These are phyloP conservation scores for Rhytidhysteron rufulum DNA, from an alignment of 2,329 filamentous ascomycete genomes.

Conservation along the genomic window DNA sequence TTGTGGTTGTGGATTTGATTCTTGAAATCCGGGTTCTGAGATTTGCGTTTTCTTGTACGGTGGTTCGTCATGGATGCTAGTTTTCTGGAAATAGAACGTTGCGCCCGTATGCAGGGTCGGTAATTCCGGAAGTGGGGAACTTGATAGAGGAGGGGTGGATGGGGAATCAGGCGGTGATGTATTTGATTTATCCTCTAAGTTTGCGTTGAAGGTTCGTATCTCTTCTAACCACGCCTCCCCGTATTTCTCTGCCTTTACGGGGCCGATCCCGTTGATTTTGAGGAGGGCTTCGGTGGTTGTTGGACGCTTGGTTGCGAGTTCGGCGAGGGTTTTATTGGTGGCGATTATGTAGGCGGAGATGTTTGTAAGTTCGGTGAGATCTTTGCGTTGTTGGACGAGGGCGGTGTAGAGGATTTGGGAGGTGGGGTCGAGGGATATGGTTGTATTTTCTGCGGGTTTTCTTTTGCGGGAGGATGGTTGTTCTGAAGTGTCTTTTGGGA, in stretches of 20 bases:
- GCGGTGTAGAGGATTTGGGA: constrained; percentile 18
- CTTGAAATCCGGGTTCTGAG: too few relatives aligned
- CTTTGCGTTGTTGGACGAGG: constrained; percentile 14
- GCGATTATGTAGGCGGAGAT: constrained; percentile 15
- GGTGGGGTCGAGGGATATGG: constrained; percentile 9
- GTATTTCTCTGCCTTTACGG: constrained; percentile 14
- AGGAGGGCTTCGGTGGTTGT: constrained; percentile 13
- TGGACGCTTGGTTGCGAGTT: constrained; percentile 22
- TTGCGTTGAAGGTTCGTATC: constrained; percentile 3
- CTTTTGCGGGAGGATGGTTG: background rate
- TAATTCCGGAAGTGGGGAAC: too few relatives aligned
- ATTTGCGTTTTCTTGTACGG: too few relatives aligned
- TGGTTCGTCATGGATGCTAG: too few relatives aligned
- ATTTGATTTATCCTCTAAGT: background rate
- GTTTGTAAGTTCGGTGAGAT: constrained; percentile 11
- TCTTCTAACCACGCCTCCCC: constrained; percentile 25
- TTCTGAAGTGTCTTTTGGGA: background rate
- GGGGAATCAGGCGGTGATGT: background rate
- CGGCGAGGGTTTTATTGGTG: constrained; percentile 17
- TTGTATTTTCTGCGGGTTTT: background rate
- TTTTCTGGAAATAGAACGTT: too few relatives aligned
- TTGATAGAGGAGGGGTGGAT: background rate
- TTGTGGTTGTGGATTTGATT: background rate
- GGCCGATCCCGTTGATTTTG: constrained; percentile 23
- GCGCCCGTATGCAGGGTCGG: too few relatives aligned